These are phyloP conservation scores for Xylaria scruposa DNA, from an alignment of 495 filamentous ascomycete species.

Conservation along the genomic window DNA sequence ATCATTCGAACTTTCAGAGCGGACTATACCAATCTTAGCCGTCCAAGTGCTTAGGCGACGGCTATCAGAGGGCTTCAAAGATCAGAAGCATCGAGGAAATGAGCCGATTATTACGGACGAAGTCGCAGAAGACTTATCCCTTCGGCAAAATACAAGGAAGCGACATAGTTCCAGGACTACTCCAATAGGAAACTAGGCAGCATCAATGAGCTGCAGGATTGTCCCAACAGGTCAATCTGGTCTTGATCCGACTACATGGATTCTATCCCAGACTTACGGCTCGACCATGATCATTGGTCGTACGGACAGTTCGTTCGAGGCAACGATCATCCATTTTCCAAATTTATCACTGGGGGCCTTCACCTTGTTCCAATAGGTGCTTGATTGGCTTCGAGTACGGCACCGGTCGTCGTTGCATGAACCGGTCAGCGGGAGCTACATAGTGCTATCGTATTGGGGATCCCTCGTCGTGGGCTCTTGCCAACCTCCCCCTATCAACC, in stretches of 20 bases:
- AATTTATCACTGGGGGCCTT: constrained; percentile 2
- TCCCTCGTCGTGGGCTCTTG: background rate
- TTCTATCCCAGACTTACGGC: background rate
- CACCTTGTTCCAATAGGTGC: too few relatives aligned
- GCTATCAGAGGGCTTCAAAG: background rate
- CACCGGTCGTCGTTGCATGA: background rate
- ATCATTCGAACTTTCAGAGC: background rate
- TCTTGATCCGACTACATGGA: background rate
- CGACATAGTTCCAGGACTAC: background rate
- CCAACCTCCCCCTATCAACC: constrained; percentile 1
- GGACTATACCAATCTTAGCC: background rate
- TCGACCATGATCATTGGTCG: constrained; percentile 19
- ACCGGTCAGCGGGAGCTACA: background rate
- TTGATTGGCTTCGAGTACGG: background rate
- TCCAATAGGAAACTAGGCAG: background rate
- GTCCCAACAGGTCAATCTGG: background rate
- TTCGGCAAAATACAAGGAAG: background rate
- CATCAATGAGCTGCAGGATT: background rate
- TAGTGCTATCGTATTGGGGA: background rate
- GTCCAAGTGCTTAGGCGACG: background rate
- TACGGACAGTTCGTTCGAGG: constrained; percentile 6
- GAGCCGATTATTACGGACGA: background rate
- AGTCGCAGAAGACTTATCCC: background rate
- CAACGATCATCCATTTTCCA: constrained; percentile 22
- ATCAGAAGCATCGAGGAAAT: background rate